Conservation (phyloP, 768 basidiomycete genomes). For the Daedaleopsis nitida region DNA sequence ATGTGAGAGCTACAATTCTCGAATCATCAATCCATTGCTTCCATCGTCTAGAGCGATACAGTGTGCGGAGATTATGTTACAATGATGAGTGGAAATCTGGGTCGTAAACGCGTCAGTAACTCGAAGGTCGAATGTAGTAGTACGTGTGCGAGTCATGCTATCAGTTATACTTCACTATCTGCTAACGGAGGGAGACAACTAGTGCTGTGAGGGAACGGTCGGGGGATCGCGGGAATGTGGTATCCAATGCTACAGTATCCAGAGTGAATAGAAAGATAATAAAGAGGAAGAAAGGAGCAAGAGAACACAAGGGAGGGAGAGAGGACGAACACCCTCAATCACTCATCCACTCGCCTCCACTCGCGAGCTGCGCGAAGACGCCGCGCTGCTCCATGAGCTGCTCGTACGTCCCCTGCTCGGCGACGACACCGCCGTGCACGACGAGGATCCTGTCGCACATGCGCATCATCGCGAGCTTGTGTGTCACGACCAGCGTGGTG, state of each 20-base stretch:
- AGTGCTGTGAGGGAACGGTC: background rate
- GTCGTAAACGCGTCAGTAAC: constrained; percentile 13
- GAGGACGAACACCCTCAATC: constrained; percentile 7
- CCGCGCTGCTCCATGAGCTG: constrained; percentile 67
- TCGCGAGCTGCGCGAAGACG: constrained; percentile 75
- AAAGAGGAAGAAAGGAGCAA: background rate
- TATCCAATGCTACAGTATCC: constrained; percentile 24
- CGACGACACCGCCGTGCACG: constrained; percentile 73
- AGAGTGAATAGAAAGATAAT: background rate
- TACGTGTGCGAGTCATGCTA: constrained; percentile 1
- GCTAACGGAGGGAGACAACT: background rate
- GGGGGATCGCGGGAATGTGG: background rate
- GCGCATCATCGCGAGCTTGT: constrained; percentile 87
- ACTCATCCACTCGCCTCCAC: constrained; percentile 69
- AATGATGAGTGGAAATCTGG: constrained; percentile 1
- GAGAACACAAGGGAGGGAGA: background rate
- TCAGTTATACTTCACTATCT: constrained; percentile 21
- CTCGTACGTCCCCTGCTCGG: constrained; percentile 78
- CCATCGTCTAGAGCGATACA: constrained; percentile 4
- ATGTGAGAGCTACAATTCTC: background rate
- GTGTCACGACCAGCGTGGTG: constrained; percentile 92
- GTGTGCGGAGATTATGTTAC: constrained; percentile 18
- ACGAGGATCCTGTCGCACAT: constrained; percentile 91
- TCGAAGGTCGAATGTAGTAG: constrained; percentile 23
- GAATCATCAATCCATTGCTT: constrained; percentile 1